These are phyloP conservation scores for Aciculosporium take DNA, from an alignment of 2,329 filamentous ascomycete species.

Conservation along the genomic window DNA sequence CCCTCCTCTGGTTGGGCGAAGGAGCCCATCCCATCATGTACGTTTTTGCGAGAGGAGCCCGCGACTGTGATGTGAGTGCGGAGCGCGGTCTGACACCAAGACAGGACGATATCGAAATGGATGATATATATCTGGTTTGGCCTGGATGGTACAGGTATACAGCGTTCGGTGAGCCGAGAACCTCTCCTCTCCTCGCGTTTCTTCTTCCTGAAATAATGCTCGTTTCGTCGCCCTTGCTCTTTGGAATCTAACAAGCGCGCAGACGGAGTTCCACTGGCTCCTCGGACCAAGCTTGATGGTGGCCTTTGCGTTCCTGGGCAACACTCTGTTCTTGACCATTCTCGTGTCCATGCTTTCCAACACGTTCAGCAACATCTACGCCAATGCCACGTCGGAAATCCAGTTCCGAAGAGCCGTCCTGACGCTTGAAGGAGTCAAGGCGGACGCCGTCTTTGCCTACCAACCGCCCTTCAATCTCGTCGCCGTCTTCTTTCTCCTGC, in stretches of 20 bases:
- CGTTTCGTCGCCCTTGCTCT: neutral
- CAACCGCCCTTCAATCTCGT: constrained; percentile 73
- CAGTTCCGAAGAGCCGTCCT: constrained; percentile 69
- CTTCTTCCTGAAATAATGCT: neutral
- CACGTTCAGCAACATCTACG: constrained; percentile 65
- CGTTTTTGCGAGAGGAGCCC: constrained; percentile 10
- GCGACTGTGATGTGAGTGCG: neutral
- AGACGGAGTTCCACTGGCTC: constrained; percentile 63
- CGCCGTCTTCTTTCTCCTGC: constrained; percentile 58
- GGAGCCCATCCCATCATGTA: constrained; percentile 44
- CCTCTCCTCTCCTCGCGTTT: neutral
- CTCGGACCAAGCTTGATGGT: constrained; percentile 70
- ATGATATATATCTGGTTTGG: constrained; percentile 93
- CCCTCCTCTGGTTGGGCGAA: constrained; percentile 63
- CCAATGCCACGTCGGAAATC: constrained; percentile 68
- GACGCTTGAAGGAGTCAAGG: constrained; percentile 75
- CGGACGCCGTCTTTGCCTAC: constrained; percentile 70
- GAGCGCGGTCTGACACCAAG: neutral
- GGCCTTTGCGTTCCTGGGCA: constrained; percentile 71
- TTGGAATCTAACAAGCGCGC: neutral
- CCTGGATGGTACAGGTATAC: constrained; percentile 56
- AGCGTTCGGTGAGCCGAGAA: constrained; percentile 32
- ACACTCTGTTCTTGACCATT: constrained; percentile 79
- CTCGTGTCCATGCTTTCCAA: constrained; percentile 77
- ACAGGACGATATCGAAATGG: constrained; percentile 67